Evolutionary conservation across 306 rosid genomes (phyloP), one percentile per base, ranked within the genome.

Genomic region (Quercus engelmannii): DNA sequence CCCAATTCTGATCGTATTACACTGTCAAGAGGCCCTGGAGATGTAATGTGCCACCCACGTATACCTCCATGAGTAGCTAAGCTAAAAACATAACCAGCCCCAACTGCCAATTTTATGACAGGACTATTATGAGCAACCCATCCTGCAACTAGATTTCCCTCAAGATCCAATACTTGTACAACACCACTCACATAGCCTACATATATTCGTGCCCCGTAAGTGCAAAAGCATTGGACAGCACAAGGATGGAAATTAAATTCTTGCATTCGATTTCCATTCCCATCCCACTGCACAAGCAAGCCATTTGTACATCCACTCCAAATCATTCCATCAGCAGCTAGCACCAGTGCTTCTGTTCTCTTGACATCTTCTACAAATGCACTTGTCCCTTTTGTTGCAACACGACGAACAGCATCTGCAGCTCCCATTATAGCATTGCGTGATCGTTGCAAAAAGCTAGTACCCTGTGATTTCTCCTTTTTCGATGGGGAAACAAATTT

Each of bases 231-330:
- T 79, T 90, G 98, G 73, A 96, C 91, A 43, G 96, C 83, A 80
- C 85, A 91, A 30, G 92, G 90, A 83, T 87, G 97, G 87, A 81
- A 87, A 86, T 70, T 89, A 75, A 91, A 87, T 82, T 96, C 99
- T 82, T 91, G 97, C 79, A 93, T 30, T 41, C 94, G 96, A 73
- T 85, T 88, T 71, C 99, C 99, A 68, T 76, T 87, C 56, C 93
- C 93, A 86, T 96, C 99, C 99, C 98, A 96, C 76, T 93, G 97
- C 71, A 96, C 88, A 59, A 96, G 80, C 78, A 93, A 77, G 77
- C 99, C 99, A 86, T 91, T 96, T 76, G 99, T 84, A 81, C 93
- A 91, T 87, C 98, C 99, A 80, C 91, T 93, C 99, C 98, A 96
- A 80, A 93, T 89, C 91, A 87, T 90, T 68, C 99, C 99, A 86